phyloP scores from a whole-genome alignment of 2,329 filamentous ascomycete genomes.

The Shiraia bambusicola region DNA sequence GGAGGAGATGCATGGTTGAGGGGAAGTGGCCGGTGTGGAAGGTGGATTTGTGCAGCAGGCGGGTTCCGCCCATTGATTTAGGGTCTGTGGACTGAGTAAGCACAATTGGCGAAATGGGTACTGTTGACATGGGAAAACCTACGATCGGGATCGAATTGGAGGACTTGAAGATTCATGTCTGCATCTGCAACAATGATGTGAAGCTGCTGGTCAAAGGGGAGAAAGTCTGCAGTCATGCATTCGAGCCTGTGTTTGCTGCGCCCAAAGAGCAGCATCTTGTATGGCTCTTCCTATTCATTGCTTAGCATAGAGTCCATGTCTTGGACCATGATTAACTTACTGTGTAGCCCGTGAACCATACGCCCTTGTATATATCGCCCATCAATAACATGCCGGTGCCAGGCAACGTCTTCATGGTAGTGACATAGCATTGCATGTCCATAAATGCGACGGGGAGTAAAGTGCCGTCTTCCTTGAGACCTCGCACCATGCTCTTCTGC shows the following conservation, averaged over 20 bases:
- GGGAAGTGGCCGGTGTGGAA: conserved; percentile 84
- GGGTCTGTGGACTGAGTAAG: conserved; percentile 63
- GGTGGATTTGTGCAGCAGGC: conserved; percentile 81
- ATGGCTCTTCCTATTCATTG: conserved; percentile 73
- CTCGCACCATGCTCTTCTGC: conserved; percentile 95
- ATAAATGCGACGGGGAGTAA: conserved; percentile 93
- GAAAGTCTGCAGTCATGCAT: conserved; percentile 78
- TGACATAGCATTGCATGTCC: conserved; percentile 94
- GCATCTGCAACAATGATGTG: conserved; percentile 82
- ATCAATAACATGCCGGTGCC: conserved; percentile 84
- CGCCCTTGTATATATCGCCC: conserved; percentile 86
- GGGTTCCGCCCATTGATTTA: conserved; percentile 85
- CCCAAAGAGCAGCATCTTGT: conserved; percentile 89
- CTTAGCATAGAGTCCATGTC: too few relatives aligned
- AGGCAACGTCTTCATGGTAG: conserved; percentile 77
- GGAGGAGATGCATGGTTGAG: conserved; percentile 73
- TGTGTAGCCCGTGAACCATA: conserved; percentile 95
- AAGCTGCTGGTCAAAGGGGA: conserved; percentile 81
- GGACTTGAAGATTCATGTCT: conserved; percentile 80
- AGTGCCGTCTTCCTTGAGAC: conserved; percentile 91
- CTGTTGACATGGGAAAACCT: conserved; percentile 43
- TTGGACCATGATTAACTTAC: conserved; percentile 43
- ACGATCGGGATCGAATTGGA: conserved; percentile 96
- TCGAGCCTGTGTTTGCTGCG: conserved; percentile 80
- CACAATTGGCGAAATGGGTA: conserved; percentile 1